These are phyloP conservation scores for Starmerella sirachaensis DNA, from an alignment of 805 yeast genomes.

Conservation along the genomic window DNA sequence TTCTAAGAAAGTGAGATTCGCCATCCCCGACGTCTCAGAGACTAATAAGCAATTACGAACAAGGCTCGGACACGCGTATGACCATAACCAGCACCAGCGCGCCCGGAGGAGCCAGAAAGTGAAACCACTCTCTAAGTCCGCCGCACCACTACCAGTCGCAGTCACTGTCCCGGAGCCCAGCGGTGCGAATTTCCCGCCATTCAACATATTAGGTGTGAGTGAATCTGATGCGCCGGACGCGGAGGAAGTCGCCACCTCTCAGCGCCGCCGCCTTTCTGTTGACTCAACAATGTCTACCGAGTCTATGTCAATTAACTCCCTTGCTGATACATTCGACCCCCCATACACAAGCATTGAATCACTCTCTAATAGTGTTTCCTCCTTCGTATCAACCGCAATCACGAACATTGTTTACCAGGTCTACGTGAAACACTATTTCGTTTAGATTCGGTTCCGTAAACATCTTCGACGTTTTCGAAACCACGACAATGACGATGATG, in stretches of 20 bases:
- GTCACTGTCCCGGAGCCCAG: not conserved
- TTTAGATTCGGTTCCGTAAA: not conserved
- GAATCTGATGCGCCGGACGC: too few relatives aligned
- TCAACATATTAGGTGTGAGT: not conserved
- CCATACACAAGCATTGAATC: not conserved
- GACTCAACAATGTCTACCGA: not conserved
- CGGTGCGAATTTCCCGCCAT: not conserved
- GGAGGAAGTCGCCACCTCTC: too few relatives aligned
- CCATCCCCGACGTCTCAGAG: too few relatives aligned
- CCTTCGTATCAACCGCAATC: not conserved
- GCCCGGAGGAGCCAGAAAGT: too few relatives aligned
- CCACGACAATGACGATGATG: not conserved
- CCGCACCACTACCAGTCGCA: not conserved
- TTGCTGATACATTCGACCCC: not conserved
- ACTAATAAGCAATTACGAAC: too few relatives aligned
- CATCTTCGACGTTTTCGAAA: not conserved
- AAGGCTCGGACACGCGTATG: too few relatives aligned
- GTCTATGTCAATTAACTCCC: not conserved
- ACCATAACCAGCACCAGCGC: too few relatives aligned
- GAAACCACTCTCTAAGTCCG: too few relatives aligned
- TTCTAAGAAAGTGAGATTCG: too few relatives aligned
- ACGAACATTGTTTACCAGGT: conserved; percentile 15
- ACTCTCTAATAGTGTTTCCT: not conserved
- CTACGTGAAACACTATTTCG: conserved; percentile 17
- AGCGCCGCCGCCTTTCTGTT: too few relatives aligned